phyloP scores from a whole-genome alignment of 2,329 filamentous ascomycete species.

The Botrytis galanthina region DNA sequence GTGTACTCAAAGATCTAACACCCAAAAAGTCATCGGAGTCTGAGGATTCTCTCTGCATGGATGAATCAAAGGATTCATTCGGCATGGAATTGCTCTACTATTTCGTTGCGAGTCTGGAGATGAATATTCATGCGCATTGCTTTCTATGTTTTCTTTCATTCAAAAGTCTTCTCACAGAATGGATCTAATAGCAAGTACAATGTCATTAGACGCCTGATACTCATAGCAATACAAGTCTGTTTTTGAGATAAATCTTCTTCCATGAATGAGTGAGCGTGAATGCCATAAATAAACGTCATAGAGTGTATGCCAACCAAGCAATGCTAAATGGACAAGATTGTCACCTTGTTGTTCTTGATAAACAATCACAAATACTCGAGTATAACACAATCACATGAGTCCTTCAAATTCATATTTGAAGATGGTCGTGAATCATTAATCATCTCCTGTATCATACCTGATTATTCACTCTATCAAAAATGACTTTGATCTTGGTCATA shows the following conservation, averaged over 20 bases:
- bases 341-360: constrained; percentile 1
- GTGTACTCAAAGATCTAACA: constrained; percentile 15
- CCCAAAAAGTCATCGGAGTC: constrained; percentile 5
- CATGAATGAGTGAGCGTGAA: background rate
- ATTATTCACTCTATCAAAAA: constrained; percentile 12
- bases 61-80: background rate
- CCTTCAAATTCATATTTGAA: background rate
- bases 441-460: constrained; percentile 4
- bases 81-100: background rate
- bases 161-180: constrained; percentile 22
- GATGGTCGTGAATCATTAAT: constrained; percentile 15
- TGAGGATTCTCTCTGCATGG: constrained; percentile 1
- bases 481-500: constrained; percentile 16
- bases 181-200: constrained; percentile 20
- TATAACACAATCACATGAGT: constrained; percentile 1
- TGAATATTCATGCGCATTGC: constrained; percentile 12
- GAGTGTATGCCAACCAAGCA: constrained; percentile 1
- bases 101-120: constrained; percentile 17
- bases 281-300: background rate
- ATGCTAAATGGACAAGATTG: background rate
- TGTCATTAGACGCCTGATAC: constrained; percentile 18
- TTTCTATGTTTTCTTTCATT: constrained; percentile 15
- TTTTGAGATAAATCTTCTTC: background rate
- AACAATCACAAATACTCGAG: constrained; percentile 11
- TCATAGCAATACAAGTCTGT: constrained; percentile 18